Evolutionary conservation across 805 yeast species (phyloP).

Genomic region (Ascoidea tarda): DNA sequence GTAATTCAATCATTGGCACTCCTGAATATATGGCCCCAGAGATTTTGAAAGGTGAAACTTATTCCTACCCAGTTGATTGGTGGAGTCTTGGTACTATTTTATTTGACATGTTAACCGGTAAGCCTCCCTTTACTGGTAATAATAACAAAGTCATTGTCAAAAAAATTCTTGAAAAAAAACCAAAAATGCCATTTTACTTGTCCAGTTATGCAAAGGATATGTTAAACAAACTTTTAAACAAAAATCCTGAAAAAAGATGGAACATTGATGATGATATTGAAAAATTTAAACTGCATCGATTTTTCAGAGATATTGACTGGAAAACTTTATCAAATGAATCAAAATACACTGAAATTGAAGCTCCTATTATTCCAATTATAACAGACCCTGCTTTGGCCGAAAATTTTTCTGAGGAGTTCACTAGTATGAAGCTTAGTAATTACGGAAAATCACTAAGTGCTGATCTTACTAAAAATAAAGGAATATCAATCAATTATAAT

Average conservation of each 20-base stretch:
- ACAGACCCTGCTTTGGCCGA: slow-evolving; percentile 77
- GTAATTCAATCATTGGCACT: slow-evolving; percentile 56
- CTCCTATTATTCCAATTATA: slow-evolving; percentile 75
- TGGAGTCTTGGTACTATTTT: slow-evolving; percentile 83
- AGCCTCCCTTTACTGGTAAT: slow-evolving; percentile 81
- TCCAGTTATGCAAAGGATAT: slow-evolving; percentile 73
- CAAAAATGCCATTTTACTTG: slow-evolving; percentile 60
- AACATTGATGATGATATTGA: slow-evolving; percentile 43
- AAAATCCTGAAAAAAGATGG: slow-evolving; percentile 53
- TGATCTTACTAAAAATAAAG: slow-evolving; percentile 21
- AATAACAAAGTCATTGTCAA: slow-evolving; percentile 65
- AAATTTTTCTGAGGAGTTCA: slow-evolving; percentile 71
- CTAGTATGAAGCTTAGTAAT: slow-evolving; percentile 41
- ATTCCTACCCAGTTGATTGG: slow-evolving; percentile 77
- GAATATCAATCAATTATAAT: slow-evolving; percentile 11
- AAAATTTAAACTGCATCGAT: slow-evolving; percentile 46
- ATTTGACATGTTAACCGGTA: slow-evolving; percentile 69
- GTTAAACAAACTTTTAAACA: slow-evolving; percentile 47
- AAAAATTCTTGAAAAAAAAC: slow-evolving; percentile 55
- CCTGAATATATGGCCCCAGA: slow-evolving; percentile 90
- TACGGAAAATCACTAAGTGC: slow-evolving; percentile 12
- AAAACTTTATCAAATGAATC: slow-evolving; percentile 33
- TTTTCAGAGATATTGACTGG: slow-evolving; percentile 74
- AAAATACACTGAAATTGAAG: slow-evolving; percentile 28
- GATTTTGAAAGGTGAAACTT: slow-evolving; percentile 60